Percentiles rank a stretch among this genome's conserved stretches.
These are phyloP conservation scores for Glaciozyma antarctica DNA, from an alignment of 768 basidiomycete species.

Conservation along the genomic window DNA sequence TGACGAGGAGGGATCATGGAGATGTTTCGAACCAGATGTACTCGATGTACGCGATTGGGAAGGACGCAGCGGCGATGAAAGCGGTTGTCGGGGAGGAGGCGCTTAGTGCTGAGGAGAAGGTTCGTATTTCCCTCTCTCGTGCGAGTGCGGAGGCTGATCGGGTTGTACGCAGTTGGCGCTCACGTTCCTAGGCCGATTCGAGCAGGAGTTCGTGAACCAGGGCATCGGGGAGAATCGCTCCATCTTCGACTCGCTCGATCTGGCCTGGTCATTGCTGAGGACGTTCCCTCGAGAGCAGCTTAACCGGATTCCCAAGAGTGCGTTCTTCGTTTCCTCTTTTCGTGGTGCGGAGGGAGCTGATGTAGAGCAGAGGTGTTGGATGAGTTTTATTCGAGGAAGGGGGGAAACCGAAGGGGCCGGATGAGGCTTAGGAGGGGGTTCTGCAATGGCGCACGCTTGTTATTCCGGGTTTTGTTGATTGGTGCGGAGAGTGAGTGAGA, in stretches of 20 bases:
- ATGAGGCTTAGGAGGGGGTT: background rate
- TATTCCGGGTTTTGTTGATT: too few relatives aligned
- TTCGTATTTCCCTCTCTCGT: background rate
- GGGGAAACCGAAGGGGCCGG: constrained; percentile 2
- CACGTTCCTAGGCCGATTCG: constrained; percentile 96
- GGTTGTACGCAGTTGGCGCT: constrained; percentile 54
- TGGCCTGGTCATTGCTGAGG: constrained; percentile 90
- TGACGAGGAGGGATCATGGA: constrained; percentile 96
- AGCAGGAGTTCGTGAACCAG: constrained; percentile 93
- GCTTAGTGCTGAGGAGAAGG: constrained; percentile 81
- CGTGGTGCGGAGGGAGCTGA: too few relatives aligned
- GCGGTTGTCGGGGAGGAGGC: constrained; percentile 99
- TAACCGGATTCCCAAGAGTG: constrained; percentile 29
- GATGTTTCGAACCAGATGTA: constrained; percentile 95
- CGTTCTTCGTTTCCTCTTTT: constrained; percentile 2
- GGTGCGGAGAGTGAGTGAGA: too few relatives aligned
- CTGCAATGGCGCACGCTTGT: too few relatives aligned
- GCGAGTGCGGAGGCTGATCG: background rate
- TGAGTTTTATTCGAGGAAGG: constrained; percentile 30
- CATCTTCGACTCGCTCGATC: constrained; percentile 92
- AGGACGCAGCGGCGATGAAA: constrained; percentile 90
- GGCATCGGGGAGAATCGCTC: constrained; percentile 90
- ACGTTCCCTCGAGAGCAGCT: constrained; percentile 76
- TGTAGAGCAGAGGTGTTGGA: too few relatives aligned
- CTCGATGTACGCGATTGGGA: constrained; percentile 95